Conservation (phyloP, 2,329 filamentous ascomycete species). For the Conoideocrella luteorostrata region DNA sequence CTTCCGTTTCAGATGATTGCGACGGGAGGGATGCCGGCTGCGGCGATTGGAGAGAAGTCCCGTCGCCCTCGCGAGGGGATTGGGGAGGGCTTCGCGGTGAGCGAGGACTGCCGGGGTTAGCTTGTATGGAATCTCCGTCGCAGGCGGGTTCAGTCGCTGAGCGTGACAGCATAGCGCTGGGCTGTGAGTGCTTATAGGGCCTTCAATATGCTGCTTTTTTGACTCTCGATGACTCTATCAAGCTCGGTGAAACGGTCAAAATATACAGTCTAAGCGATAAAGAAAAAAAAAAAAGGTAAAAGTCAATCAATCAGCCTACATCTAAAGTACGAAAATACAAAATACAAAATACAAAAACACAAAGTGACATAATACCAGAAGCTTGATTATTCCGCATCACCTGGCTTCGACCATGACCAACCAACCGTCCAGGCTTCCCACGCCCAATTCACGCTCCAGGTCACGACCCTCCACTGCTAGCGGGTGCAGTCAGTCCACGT, state of each 20-base stretch:
- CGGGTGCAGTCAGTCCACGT: not conserved
- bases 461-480: slow-evolving; percentile 1
- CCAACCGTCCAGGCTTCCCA: not conserved
- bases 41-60: not conserved
- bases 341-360: no score
- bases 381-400: no score
- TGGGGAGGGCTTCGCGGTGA: slow-evolving; percentile 18
- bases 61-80: not conserved
- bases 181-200: not conserved
- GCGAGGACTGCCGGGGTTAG: slow-evolving; percentile 16
- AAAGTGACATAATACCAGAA: no score
- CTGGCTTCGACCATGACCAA: no score
- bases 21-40: no score
- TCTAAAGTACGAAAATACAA: no score
- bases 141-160: slow-evolving; percentile 11
- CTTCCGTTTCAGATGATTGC: slow-evolving; percentile 1
- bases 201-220: no score
- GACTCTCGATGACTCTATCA: no score
- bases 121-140: slow-evolving; percentile 18
- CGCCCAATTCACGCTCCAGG: not conserved
- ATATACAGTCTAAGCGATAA: no score
- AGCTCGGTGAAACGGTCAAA: no score
- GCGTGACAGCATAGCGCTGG: slow-evolving; percentile 2
- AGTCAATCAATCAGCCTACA: no score
- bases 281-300: no score